These are phyloP conservation scores for Didymella pinodella DNA, from an alignment of 2,329 filamentous ascomycete genomes.

Conservation along the genomic window DNA sequence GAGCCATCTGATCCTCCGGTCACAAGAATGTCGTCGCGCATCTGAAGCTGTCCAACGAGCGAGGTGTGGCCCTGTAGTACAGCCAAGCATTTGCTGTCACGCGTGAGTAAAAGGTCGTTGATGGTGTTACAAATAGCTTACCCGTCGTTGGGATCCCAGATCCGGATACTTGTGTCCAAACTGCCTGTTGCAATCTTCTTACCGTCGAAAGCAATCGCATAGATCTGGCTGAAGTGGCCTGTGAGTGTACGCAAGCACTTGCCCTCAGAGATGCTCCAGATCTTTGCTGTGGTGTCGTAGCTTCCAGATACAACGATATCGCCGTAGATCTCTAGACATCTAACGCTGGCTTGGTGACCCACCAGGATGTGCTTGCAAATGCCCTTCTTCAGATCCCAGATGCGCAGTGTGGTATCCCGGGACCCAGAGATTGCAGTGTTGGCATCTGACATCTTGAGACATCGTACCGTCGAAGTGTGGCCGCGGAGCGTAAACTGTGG, in stretches of 20 bases:
- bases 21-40: slow-evolving; percentile 92
- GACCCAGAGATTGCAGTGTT: slow-evolving; percentile 97
- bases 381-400: slow-evolving; percentile 92
- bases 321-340: slow-evolving; percentile 93
- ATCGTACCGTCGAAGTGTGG: slow-evolving; percentile 95
- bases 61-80: slow-evolving; percentile 97
- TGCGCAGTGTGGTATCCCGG: slow-evolving; percentile 88
- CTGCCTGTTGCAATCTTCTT: slow-evolving; percentile 92
- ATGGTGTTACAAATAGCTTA: slow-evolving; percentile 56
- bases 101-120: slow-evolving; percentile 22
- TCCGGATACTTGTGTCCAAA: slow-evolving; percentile 93
- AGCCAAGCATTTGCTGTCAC: slow-evolving; percentile 73
- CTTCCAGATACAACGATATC: slow-evolving; percentile 98
- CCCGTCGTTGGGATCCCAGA: slow-evolving; percentile 93
- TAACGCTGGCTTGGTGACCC: slow-evolving; percentile 93
- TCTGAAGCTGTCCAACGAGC: slow-evolving; percentile 93
- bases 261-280: slow-evolving; percentile 98
- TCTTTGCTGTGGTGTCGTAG: slow-evolving; percentile 95
- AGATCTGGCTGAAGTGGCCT: slow-evolving; percentile 98
- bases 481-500: slow-evolving; percentile 74
- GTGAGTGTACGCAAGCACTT: slow-evolving; percentile 88
- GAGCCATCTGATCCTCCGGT: slow-evolving; percentile 96
- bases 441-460: slow-evolving; percentile 94
- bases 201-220: slow-evolving; percentile 97
- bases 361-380: slow-evolving; percentile 90